These are phyloP conservation scores for Chimonanthus salicifolius DNA, from an alignment of 164 flowering plant species.

Conservation along the genomic window DNA sequence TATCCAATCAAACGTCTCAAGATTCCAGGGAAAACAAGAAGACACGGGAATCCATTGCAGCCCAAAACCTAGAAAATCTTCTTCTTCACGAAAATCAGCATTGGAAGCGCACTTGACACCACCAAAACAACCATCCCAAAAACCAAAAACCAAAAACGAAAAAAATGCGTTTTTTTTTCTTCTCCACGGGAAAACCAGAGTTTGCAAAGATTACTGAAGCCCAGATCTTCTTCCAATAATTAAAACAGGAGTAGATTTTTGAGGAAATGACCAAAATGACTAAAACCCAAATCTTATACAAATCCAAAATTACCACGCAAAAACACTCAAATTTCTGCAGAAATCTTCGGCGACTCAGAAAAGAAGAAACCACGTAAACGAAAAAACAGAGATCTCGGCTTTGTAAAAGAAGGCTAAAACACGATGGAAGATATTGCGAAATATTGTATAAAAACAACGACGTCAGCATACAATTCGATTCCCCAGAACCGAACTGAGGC, in stretches of 20 bases:
- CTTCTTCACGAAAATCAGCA: constrained; percentile 3
- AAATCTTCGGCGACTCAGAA: neutral
- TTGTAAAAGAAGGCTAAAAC: too few relatives aligned
- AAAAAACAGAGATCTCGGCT: neutral
- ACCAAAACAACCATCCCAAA: neutral
- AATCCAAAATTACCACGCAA: neutral
- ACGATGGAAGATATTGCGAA: neutral
- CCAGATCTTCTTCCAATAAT: neutral
- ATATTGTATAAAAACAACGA: too few relatives aligned
- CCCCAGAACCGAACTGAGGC: neutral
- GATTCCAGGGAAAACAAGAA: neutral
- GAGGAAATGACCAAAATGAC: neutral
- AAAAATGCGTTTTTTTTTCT: neutral
- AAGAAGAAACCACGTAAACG: neutral
- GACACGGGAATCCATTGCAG: neutral
- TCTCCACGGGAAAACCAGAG: neutral
- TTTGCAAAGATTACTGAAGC: too few relatives aligned
- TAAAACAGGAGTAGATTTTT: neutral
- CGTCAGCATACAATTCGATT: neutral
- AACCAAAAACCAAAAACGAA: too few relatives aligned
- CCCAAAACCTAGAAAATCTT: neutral
- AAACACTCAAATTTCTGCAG: neutral
- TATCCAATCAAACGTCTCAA: neutral
- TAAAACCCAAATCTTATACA: neutral
- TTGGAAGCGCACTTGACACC: neutral